Evolutionary conservation across 2,329 filamentous ascomycete genomes (phyloP), one percentile per base, ranked within the genome.

Genomic region (Trichoderma endophyticum): DNA sequence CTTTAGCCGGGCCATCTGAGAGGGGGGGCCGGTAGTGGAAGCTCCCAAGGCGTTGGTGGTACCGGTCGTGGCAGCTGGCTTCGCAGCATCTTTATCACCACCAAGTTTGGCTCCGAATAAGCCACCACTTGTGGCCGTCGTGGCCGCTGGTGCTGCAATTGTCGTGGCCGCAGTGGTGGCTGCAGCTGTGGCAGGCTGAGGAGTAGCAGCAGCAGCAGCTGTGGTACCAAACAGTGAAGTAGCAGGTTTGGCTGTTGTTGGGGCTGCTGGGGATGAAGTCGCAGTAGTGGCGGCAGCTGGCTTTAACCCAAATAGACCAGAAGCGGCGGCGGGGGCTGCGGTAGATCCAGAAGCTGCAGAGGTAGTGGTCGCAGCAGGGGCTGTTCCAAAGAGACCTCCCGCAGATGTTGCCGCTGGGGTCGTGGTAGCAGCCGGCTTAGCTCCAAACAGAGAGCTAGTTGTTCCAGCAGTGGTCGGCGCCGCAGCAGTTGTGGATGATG

Each of bases 1-100:
- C 86, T 97, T 97, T 48, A 99, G 86, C 32, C 96, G 92, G 4
- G 95, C 96, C 77, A 97, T 90, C 71, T 94, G 91, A 18, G 96
- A 95, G 3, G 91, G 85, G 1, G 95, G 94, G 0, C 95, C 95
- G 39, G 89, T 86, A 4, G 93, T 97, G 1, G 94, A 97, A 32
- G 91, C 89, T 21, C 89, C 90, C 63, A 95, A 83, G 32, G 79
- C 75, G 60, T 80, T 85, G 28, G 82, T 75, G 12, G 79, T 77
- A 24, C 78, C 76, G 48, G 73, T 80, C 57, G 80, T 77, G 18
- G 78, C 70, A 28, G 75, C 72, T 21, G 78, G 74, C 74, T 81
- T 81, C 2, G 77, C 64, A 3, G 76, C 76, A 63, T 80, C 79
- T 54, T 75, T 73, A 12, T 80, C 79, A 51, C 79, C 75, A 9